Evolutionary conservation across 805 yeast species (phyloP).

Genomic region (Kluyveromyces lactis): DNA sequence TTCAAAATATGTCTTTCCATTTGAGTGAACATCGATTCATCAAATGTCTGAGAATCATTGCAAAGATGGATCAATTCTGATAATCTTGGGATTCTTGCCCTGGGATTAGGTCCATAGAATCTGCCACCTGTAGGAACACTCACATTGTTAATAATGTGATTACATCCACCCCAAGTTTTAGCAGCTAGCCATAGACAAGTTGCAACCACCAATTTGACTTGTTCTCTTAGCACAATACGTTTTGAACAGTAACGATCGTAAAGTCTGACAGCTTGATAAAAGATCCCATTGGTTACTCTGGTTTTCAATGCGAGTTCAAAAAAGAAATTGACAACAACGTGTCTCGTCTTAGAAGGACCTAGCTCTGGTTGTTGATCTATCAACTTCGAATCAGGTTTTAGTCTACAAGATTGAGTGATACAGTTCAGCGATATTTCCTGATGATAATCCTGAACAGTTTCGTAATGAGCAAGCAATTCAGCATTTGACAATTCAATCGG

Average conservation of each 20-base stretch:
- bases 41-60: constrained; percentile 52
- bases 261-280: constrained; percentile 60
- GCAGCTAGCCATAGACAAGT: constrained; percentile 92
- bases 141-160: constrained; percentile 49
- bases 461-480: constrained; percentile 42
- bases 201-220: constrained; percentile 83
- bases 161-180: constrained; percentile 70
- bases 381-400: constrained; percentile 50
- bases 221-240: constrained; percentile 75
- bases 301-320: constrained; percentile 61
- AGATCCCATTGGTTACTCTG: constrained; percentile 58
- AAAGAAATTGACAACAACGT: constrained; percentile 68
- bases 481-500: constrained; percentile 41
- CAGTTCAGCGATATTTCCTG: constrained; percentile 38
- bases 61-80: constrained; percentile 65
- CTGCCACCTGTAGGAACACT: constrained; percentile 49
- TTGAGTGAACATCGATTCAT: constrained; percentile 53
- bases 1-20: constrained; percentile 71
- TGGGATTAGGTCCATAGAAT: constrained; percentile 60
- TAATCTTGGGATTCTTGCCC: constrained; percentile 67
- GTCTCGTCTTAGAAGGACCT: constrained; percentile 57
- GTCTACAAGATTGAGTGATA: constrained; percentile 30
- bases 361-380: constrained; percentile 87
- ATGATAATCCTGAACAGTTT: constrained; percentile 42
- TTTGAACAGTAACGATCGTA: constrained; percentile 89